phyloP scores from a whole-genome alignment of 371 early-diverging fungal species.

The Mucor mucedo region DNA sequence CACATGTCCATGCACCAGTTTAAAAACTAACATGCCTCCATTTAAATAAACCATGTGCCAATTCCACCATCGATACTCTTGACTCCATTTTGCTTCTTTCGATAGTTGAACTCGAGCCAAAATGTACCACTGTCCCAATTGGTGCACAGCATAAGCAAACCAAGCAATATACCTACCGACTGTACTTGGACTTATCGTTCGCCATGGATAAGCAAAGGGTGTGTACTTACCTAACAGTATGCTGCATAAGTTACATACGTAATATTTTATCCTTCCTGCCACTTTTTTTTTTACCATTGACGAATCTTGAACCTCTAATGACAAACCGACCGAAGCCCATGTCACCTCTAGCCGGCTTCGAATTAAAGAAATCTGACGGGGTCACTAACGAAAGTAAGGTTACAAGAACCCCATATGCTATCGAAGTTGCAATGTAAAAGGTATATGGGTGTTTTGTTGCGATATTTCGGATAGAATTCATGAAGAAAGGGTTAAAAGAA shows the following conservation, averaged over 20 bases:
- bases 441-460: neutral
- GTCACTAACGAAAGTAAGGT: conserved; percentile 21
- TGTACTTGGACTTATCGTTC: conserved; percentile 25
- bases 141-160: conserved; percentile 41
- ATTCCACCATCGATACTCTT: conserved; percentile 48
- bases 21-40: conserved; percentile 37
- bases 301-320: conserved; percentile 41
- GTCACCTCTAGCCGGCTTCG: conserved; percentile 44
- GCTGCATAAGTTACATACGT: neutral
- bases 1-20: conserved; percentile 38
- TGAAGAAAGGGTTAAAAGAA: neutral
- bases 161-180: conserved; percentile 34
- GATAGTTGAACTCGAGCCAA: conserved; percentile 32
- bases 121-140: conserved; percentile 45
- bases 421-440: conserved; percentile 17
- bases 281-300: conserved; percentile 28
- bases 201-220: conserved; percentile 53
- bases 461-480: neutral
- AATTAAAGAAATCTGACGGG: conserved; percentile 40
- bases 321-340: conserved; percentile 49
- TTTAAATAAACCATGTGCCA: conserved; percentile 51
- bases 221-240: conserved; percentile 35
- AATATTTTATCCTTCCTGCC: neutral
- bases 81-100: conserved; percentile 29
- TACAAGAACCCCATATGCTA: conserved; percentile 20